Evolutionary conservation across 192 early-diverging fungal species (phyloP), one percentile per base, ranked within the genome.

Genomic region (Gamsiella multidivaricata): DNA sequence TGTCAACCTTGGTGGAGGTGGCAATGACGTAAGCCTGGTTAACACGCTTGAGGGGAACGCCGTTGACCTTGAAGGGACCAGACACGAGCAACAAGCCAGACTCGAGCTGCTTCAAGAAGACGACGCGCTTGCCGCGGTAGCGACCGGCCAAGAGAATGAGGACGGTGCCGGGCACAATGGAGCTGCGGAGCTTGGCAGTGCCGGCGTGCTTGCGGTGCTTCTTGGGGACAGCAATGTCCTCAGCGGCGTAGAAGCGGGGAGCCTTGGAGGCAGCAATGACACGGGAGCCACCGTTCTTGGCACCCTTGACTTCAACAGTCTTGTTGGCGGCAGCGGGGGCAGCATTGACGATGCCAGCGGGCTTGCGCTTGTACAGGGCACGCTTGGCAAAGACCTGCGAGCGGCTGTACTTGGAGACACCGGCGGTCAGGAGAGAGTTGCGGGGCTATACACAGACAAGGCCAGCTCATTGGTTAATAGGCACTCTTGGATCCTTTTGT

Each of bases 21-120:
- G 97, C 97, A 83, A 98, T 93, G 75, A 95, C 98, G 87, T 97
- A 99, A 69, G 97, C 95, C 90, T 97, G 96, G 94, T 97, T 96
- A 81, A 99, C 95, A 54, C 98, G 94, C 67, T 94, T 89, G 64
- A 99, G 87, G 41, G 98, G 98, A 61, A 99, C 95, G 78, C 98
- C 98, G 92, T 99, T 99, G 87, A 97, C 81, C 89, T 94, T 94
- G 92, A 93, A 95, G 62, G 98, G 98, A 45, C 98, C 98, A 62
- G 96, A 94, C 64, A 99, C 94, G 66, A 99, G 89, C 56, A 99
- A 87, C 65, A 99, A 90, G 69, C 98, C 98, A 74, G 93, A 93
- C 66, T 87, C 84, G 72, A 99, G 91, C 85, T 95, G 94, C 91
- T 96, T 97, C 82, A 99, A 89, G 90, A 95, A 97, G 41, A 99